Evolutionary conservation across 2,329 filamentous ascomycete genomes (phyloP).

Genomic region (Endoconidiophora polonica): DNA sequence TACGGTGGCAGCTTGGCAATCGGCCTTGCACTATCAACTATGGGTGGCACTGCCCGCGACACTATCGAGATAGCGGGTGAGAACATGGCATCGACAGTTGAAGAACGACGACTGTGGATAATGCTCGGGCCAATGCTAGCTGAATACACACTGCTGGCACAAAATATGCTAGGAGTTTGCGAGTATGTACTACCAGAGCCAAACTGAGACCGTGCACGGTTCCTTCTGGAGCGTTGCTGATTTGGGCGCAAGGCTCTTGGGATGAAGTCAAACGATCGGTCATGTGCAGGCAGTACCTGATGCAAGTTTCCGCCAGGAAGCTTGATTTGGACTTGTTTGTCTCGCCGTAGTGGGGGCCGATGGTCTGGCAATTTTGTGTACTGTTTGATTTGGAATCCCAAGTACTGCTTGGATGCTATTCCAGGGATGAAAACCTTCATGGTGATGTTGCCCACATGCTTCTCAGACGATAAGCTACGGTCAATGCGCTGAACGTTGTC

Average conservation of each 20-base stretch:
- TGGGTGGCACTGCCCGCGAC: constrained; percentile 44
- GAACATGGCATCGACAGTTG: constrained; percentile 48
- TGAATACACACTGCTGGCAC: constrained; percentile 59
- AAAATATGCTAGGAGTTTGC: constrained; percentile 70
- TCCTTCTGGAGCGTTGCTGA: constrained; percentile 53
- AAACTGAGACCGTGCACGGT: constrained; percentile 55
- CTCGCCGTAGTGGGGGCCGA: constrained; percentile 77
- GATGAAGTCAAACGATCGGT: constrained; percentile 96
- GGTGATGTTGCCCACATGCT: constrained; percentile 67
- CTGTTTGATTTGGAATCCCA: constrained; percentile 66
- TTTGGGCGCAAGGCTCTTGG: constrained; percentile 85
- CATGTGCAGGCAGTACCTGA: constrained; percentile 79
- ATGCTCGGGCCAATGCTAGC: constrained; percentile 79
- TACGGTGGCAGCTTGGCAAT: constrained; percentile 66
- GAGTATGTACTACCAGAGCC: constrained; percentile 51
- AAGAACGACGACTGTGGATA: constrained; percentile 74
- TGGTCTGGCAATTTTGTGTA: constrained; percentile 92
- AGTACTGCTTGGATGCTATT: constrained; percentile 54
- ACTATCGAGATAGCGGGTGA: constrained; percentile 69
- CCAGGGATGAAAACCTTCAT: constrained; percentile 66
- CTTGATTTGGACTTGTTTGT: constrained; percentile 91
- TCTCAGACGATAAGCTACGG: constrained; percentile 66
- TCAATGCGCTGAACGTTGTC: constrained; percentile 51
- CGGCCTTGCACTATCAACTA: constrained; percentile 45
- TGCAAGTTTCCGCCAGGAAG: constrained; percentile 62